Conservation (phyloP, 2,329 filamentous ascomycete species). For the Pseudogymnoascus sp. region DNA sequence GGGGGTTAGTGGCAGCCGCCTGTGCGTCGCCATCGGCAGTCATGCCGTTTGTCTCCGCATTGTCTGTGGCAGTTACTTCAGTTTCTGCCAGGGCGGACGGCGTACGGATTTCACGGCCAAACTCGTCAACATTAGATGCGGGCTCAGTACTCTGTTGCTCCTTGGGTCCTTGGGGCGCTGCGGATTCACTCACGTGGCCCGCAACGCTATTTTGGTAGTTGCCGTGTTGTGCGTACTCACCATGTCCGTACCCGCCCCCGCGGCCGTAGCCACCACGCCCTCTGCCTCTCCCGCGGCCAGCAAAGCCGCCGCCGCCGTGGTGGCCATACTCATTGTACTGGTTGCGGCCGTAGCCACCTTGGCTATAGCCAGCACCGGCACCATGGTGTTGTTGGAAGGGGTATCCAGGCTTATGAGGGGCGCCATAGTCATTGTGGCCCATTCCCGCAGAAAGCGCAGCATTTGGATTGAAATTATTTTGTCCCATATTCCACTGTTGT, state of each 20-base stretch:
- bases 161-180: constrained; percentile 28
- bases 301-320: constrained; percentile 53
- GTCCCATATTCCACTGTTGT: constrained; percentile 72
- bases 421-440: constrained; percentile 73
- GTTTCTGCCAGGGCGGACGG: not conserved
- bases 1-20: not conserved
- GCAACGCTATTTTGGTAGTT: not conserved
- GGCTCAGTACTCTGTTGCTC: constrained; percentile 20
- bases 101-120: constrained; percentile 32
- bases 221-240: constrained; percentile 11
- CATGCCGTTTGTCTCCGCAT: not conserved
- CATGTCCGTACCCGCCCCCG: constrained; percentile 18
- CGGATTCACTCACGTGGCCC: constrained; percentile 25
- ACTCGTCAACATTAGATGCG: constrained; percentile 30
- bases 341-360: constrained; percentile 73
- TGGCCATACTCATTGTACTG: constrained; percentile 74
- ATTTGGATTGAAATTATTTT: constrained; percentile 89
- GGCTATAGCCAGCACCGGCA: constrained; percentile 67
- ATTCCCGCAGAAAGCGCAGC: constrained; percentile 58
- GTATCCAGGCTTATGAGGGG: constrained; percentile 66
- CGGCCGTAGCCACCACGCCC: constrained; percentile 31
- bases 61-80: not conserved
- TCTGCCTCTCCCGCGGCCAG: constrained; percentile 34
- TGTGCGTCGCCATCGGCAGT: not conserved
- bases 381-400: constrained; percentile 38